phyloP scores from a whole-genome alignment of 306 rosid genomes.

The Vigna mungo region DNA sequence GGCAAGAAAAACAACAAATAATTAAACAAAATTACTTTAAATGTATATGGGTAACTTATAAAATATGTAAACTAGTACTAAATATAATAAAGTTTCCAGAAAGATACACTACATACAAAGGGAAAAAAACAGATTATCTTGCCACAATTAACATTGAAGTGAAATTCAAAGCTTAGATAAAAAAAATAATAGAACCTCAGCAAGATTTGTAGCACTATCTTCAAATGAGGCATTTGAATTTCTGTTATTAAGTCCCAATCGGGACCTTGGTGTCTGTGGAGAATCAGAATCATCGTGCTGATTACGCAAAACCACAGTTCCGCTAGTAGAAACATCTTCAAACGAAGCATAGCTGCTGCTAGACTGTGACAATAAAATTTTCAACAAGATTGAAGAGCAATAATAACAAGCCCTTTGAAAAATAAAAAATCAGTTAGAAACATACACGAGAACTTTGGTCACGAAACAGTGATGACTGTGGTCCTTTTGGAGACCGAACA shows the following conservation, averaged over 20 bases:
- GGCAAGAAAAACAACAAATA: neutral
- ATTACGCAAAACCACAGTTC: constrained; percentile 81
- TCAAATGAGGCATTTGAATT: constrained; percentile 68
- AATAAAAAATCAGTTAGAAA: constrained; percentile 17
- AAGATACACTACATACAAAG: neutral
- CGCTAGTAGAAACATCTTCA: constrained; percentile 78
- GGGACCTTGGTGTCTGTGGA: constrained; percentile 74
- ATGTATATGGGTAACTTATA: neutral
- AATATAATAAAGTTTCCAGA: neutral
- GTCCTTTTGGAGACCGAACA: constrained; percentile 72
- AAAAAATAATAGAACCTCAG: constrained; percentile 67
- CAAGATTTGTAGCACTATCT: constrained; percentile 87
- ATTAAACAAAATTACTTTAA: neutral
- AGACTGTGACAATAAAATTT: constrained; percentile 55
- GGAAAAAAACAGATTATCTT: neutral
- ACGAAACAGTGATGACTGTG: constrained; percentile 55
- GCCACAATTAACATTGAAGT: neutral
- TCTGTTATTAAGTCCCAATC: constrained; percentile 71
- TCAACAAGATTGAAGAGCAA: constrained; percentile 40
- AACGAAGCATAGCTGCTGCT: constrained; percentile 67
- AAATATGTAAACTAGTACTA: neutral
- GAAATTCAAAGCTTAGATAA: constrained; percentile 21
- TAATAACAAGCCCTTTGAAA: neutral
- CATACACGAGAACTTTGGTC: constrained; percentile 66
- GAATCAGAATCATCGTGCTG: constrained; percentile 77